Base-by-base conservation (phyloP, 805 yeast genomes). In the Wickerhamomyces canadensis region DNA sequence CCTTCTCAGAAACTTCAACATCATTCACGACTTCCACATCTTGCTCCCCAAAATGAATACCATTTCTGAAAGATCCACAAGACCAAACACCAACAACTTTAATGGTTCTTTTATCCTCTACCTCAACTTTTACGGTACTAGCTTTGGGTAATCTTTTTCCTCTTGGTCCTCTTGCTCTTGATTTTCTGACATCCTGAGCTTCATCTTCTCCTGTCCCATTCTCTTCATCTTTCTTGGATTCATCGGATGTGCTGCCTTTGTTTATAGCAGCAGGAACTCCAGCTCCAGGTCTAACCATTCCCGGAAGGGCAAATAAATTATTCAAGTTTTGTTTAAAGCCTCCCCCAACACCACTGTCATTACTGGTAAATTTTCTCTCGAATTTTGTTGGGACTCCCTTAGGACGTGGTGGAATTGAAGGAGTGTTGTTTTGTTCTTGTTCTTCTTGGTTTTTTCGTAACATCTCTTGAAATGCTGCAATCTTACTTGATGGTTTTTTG, bases 391-490 rank as follows among this genome's bases (percentile, higher is more conserved):
- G 7, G 23, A 7, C 10, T 21, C 7, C 23, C 7, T 7, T 37
- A 14, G 40, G 35, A 23, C 37, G 34, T 11, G 50, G n/a, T 25
- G 31, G 19, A 31, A 53, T 61, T 39, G 49, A 49, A 24, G 54
- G 57, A 37, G 58, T 64, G 34, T 56, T 58, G 27, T 57, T 56
- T 22, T 64, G 64, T 35, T 70, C 61, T 69, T 73, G 68, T 38
- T 73, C 77, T 47, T 78, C 84, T 50, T 74, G 79, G 43, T 68
- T 71, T 42, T 68, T 66, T 34, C 73, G 74, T 37, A 84, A 65
- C 82, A 81, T 76, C 51, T 81, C 83, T 52, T 84, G 94, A 56
- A 84, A 84, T 0, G 88, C 88, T 1, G 89, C 88, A 42, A 84
- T 84, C 44, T 71, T 81, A 1, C 87, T 78, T 0, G 91, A 82